Conservation (phyloP, 1,139 yeast genomes). For the Yamadazyma diospyri region DNA sequence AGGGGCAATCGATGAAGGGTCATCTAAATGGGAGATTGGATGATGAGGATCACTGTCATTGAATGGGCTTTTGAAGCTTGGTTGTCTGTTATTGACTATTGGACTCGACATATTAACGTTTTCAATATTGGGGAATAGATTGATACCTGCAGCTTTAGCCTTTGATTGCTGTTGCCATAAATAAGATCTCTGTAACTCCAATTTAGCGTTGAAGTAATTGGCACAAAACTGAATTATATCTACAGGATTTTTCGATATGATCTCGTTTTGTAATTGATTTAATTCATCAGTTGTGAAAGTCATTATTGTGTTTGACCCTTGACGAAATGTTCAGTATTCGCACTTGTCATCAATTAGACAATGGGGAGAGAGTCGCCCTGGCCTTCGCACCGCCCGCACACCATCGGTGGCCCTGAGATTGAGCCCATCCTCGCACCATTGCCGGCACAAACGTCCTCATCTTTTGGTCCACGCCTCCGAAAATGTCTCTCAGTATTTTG, state of each 20-base stretch:
- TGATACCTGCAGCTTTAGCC: conserved; percentile 52
- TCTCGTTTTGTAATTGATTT: conserved; percentile 60
- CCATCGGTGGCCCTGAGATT: background rate
- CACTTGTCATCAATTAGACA: no score
- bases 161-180: conserved; percentile 51
- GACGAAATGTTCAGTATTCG: no score
- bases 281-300: conserved; percentile 43
- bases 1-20: conserved; percentile 19
- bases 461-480: no score
- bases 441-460: no score
- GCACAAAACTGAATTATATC: conserved; percentile 76
- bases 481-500: no score
- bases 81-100: conserved; percentile 35
- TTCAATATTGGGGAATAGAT: conserved; percentile 43
- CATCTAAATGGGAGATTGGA: conserved; percentile 47
- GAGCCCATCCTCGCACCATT: background rate
- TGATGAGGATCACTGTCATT: conserved; percentile 59
- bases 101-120: conserved; percentile 23
- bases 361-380: no score
- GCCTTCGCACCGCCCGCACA: no score
- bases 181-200: conserved; percentile 57
- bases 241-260: conserved; percentile 58
- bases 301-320: conserved; percentile 7
- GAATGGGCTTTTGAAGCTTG: conserved; percentile 63
- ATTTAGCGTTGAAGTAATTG: conserved; percentile 59